Conservation (phyloP, 2,329 filamentous ascomycete genomes). For the Tolypocladium guangdongense region DNA sequence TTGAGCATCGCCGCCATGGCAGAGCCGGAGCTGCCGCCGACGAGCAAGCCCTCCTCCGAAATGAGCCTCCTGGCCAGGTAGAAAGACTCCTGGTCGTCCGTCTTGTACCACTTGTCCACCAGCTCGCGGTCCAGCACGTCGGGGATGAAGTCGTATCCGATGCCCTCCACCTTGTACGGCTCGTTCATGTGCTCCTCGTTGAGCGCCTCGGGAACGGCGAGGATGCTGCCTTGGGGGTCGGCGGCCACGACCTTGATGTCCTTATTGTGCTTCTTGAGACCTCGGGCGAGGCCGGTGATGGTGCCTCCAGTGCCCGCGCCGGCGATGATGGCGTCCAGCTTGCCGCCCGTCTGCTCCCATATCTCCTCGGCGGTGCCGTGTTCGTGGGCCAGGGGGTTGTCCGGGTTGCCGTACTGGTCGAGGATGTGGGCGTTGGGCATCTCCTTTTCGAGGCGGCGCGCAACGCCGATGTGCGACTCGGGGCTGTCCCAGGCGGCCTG, state of each 20-base stretch:
- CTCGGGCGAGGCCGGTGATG: constrained; percentile 78
- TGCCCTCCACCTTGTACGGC: constrained; percentile 95
- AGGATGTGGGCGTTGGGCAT: constrained; percentile 94
- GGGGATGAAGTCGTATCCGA: constrained; percentile 96
- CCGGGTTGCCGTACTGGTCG: constrained; percentile 85
- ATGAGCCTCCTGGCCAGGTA: constrained; percentile 82
- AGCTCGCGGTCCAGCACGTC: constrained; percentile 73
- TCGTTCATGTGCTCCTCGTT: constrained; percentile 75
- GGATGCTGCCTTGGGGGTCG: constrained; percentile 83
- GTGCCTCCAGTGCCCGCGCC: constrained; percentile 94
- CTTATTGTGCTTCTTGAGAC: constrained; percentile 77
- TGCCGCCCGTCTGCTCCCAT: constrained; percentile 79
- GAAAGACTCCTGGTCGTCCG: constrained; percentile 85
- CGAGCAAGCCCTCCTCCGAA: constrained; percentile 84
- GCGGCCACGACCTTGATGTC: constrained; percentile 83
- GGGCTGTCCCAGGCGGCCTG: constrained; percentile 90
- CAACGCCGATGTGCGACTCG: constrained; percentile 95
- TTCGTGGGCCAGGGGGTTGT: constrained; percentile 93
- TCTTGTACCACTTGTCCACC: constrained; percentile 98
- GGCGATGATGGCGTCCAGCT: constrained; percentile 73
- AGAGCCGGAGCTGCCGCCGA: constrained; percentile 87
- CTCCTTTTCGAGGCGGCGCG: constrained; percentile 81
- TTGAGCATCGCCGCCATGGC: constrained; percentile 74
- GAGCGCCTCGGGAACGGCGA: constrained; percentile 68
- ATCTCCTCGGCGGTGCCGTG: constrained; percentile 92